These are phyloP conservation scores for Coemansia sp. DNA, from an alignment of 192 early-diverging fungal species.

Conservation along the genomic window DNA sequence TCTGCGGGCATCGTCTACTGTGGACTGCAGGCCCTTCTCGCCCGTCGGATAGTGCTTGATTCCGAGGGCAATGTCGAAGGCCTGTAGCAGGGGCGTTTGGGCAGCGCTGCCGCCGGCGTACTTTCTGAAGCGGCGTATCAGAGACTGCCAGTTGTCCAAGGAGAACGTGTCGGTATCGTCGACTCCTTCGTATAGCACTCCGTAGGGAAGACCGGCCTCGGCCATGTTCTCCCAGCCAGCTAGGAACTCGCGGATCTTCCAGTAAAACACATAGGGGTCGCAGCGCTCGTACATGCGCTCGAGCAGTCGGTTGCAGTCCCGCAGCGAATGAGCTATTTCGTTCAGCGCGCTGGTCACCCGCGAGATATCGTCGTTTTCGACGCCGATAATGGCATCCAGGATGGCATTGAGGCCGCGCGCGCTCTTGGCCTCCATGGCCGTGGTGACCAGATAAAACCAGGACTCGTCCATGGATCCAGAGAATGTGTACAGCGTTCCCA, in stretches of 20 bases:
- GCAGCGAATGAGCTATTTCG: conserved; percentile 56
- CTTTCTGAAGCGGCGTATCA: conserved; percentile 62
- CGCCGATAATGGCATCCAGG: conserved; percentile 60
- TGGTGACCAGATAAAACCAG: conserved; percentile 95
- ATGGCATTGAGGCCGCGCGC: conserved; percentile 65
- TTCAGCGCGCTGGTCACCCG: conserved; percentile 54
- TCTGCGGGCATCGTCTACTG: conserved; percentile 29
- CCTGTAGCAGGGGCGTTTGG: conserved; percentile 89
- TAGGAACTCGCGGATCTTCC: conserved; percentile 85
- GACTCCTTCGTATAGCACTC: conserved; percentile 92
- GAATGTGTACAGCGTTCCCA: conserved; percentile 79
- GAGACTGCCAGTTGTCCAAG: conserved; percentile 52
- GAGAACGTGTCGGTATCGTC: conserved; percentile 56
- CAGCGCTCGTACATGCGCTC: conserved; percentile 88
- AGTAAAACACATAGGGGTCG: conserved; percentile 93
- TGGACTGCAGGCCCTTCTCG: conserved; percentile 37
- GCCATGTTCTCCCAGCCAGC: conserved; percentile 91
- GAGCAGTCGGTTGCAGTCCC: conserved; percentile 56
- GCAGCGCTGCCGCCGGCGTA: conserved; percentile 93
- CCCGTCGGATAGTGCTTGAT: conserved; percentile 84
- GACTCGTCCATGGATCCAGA: conserved; percentile 87
- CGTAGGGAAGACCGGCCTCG: conserved; percentile 78
- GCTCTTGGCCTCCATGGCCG: conserved; percentile 83
- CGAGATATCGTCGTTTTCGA: conserved; percentile 54
- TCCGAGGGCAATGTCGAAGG: conserved; percentile 83